Evolutionary conservation across 106 monocot genomes (phyloP).

Genomic region (Chionographis japonica): DNA sequence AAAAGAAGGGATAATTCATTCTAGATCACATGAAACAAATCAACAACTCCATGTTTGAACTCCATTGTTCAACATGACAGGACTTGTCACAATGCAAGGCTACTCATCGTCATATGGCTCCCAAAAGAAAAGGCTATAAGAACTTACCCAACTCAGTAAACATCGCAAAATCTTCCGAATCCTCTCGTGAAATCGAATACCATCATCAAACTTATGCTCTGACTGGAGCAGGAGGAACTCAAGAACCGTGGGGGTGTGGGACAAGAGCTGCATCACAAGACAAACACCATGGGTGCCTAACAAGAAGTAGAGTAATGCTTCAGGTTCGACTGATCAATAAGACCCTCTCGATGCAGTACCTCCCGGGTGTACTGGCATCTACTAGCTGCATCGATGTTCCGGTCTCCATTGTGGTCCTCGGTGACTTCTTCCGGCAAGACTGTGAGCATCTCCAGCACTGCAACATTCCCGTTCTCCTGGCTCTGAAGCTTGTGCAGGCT

Average conservation of each 20-base stretch:
- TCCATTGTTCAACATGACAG: no score
- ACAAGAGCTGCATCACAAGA: slow-evolving; percentile 65
- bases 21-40: no score
- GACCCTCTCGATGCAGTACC: slow-evolving; percentile 25
- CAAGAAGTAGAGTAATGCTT: neutral
- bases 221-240: slow-evolving; percentile 74
- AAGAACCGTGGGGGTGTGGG: slow-evolving; percentile 71
- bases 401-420: slow-evolving; percentile 64
- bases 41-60: no score
- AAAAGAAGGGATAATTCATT: no score
- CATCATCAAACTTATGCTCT: slow-evolving; percentile 43
- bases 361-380: slow-evolving; percentile 67
- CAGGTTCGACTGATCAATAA: neutral
- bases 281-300: neutral
- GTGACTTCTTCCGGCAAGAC: slow-evolving; percentile 86
- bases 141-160: slow-evolving; percentile 66
- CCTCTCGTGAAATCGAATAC: slow-evolving; percentile 38
- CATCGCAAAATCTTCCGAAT: slow-evolving; percentile 48
- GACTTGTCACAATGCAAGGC: neutral
- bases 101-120: neutral
- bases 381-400: slow-evolving; percentile 37
- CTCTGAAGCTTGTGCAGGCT: slow-evolving; percentile 71
- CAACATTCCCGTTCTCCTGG: slow-evolving; percentile 65
- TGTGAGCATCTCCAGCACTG: slow-evolving; percentile 89
- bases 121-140: neutral